These are phyloP conservation scores for Candida fluviatilis DNA, from an alignment of 805 yeast genomes.

Conservation along the genomic window DNA sequence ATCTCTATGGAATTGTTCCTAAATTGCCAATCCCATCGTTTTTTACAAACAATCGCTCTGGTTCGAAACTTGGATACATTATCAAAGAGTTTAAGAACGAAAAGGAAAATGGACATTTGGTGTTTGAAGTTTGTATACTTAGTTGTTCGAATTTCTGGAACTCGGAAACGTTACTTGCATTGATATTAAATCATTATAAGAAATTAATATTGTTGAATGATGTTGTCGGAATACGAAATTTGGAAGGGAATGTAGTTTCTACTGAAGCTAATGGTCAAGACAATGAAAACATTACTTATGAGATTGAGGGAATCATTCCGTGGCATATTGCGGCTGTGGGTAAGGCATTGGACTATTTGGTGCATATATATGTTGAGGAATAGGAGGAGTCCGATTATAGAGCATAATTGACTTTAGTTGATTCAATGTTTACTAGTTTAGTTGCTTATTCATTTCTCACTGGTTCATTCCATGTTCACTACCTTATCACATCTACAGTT, in stretches of 20 bases:
- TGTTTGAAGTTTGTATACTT: slow-evolving; percentile 61
- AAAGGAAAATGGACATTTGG: slow-evolving; percentile 18
- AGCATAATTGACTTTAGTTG: no score
- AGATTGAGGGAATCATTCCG: slow-evolving; percentile 46
- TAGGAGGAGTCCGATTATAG: slow-evolving; percentile 4
- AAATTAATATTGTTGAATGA: slow-evolving; percentile 46
- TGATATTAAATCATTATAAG: slow-evolving; percentile 57
- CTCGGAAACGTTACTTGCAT: slow-evolving; percentile 49
- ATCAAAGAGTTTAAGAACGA: slow-evolving; percentile 32
- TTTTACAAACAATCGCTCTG: slow-evolving; percentile 65
- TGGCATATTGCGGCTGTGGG: slow-evolving; percentile 73
- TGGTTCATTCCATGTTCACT: no score
- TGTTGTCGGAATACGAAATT: slow-evolving; percentile 28
- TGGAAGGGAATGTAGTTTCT: slow-evolving; percentile 13
- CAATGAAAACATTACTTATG: slow-evolving; percentile 7
- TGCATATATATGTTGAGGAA: slow-evolving; percentile 51
- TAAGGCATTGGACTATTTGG: slow-evolving; percentile 53
- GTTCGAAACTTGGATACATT: slow-evolving; percentile 68
- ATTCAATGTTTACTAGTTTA: no score
- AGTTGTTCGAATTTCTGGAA: slow-evolving; percentile 72
- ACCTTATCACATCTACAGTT: no score
- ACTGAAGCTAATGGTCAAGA: slow-evolving; percentile 3
- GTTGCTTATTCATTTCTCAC: no score
- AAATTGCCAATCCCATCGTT: slow-evolving; percentile 61
- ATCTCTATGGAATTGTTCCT: slow-evolving; percentile 55